Evolutionary conservation across 2,329 filamentous ascomycete species (phyloP).

Genomic region (Verticillium longisporum): DNA sequence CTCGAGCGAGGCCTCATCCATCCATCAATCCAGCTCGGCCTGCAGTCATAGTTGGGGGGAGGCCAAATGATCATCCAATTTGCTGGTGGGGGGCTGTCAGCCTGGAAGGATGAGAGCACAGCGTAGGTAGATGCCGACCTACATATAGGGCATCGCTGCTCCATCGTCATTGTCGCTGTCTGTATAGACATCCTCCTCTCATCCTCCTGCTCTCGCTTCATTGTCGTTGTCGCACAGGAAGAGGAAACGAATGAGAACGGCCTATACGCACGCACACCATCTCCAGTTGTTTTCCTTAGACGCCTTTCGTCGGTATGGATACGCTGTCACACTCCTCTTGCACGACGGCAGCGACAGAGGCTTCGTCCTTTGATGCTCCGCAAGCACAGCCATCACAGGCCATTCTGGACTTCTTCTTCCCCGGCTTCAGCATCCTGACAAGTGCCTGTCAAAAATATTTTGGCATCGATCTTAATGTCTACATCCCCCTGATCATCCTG

Average conservation of each 20-base stretch:
- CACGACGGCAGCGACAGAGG: not conserved
- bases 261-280: not conserved
- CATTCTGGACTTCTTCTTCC: constrained; percentile 57
- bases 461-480: constrained; percentile 55
- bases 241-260: not conserved
- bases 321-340: not conserved
- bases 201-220: no score
- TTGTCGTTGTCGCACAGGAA: no score
- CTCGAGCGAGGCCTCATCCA: not conserved
- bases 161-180: no score
- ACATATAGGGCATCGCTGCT: no score
- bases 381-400: constrained; percentile 11
- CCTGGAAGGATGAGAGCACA: not conserved
- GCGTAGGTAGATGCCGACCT: no score
- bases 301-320: not conserved
- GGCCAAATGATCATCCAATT: not conserved
- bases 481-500: constrained; percentile 51
- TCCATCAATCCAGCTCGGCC: not conserved
- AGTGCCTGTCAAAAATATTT: constrained; percentile 47
- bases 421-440: constrained; percentile 55
- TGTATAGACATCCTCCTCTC: no score
- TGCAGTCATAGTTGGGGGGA: not conserved
- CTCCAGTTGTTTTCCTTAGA: not conserved
- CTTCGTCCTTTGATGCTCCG: not conserved
- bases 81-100: not conserved